Evolutionary conservation across 805 yeast species (phyloP).

Genomic region (Sugiyamaella boreocaroliniensis): DNA sequence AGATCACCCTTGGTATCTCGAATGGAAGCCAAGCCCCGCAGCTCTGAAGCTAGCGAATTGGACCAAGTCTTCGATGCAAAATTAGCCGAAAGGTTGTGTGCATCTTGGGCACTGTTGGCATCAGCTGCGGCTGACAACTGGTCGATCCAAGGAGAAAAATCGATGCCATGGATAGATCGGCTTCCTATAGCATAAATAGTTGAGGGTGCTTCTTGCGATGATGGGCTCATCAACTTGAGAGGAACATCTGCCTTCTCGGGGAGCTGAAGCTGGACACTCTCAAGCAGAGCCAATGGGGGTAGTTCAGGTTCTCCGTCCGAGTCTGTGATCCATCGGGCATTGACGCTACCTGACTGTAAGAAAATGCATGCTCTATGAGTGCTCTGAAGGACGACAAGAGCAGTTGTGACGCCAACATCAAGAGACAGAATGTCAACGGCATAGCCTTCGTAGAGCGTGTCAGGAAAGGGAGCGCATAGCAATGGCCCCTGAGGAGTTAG

Average conservation of each 20-base stretch:
- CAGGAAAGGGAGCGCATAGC: conserved; percentile 48
- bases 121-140: background rate
- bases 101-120: background rate
- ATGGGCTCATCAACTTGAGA: background rate
- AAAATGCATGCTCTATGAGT: conserved; percentile 7
- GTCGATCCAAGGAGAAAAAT: conserved; percentile 9
- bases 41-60: background rate
- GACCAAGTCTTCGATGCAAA: background rate
- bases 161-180: conserved; percentile 3
- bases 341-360: conserved; percentile 16
- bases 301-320: background rate
- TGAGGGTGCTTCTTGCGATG: background rate
- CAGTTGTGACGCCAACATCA: conserved; percentile 19
- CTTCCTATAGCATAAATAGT: background rate
- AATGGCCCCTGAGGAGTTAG: conserved; percentile 47
- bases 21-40: background rate
- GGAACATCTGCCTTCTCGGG: background rate
- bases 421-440: conserved; percentile 33
- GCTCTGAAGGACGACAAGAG: conserved; percentile 15
- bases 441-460: conserved; percentile 41
- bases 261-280: background rate
- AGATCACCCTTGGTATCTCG: background rate
- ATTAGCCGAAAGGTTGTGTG: conserved; percentile 4
- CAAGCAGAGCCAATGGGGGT: background rate
- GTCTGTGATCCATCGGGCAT: background rate